Evolutionary conservation across 192 early-diverging fungal species (phyloP).

Genomic region (Dissophora ornata): DNA sequence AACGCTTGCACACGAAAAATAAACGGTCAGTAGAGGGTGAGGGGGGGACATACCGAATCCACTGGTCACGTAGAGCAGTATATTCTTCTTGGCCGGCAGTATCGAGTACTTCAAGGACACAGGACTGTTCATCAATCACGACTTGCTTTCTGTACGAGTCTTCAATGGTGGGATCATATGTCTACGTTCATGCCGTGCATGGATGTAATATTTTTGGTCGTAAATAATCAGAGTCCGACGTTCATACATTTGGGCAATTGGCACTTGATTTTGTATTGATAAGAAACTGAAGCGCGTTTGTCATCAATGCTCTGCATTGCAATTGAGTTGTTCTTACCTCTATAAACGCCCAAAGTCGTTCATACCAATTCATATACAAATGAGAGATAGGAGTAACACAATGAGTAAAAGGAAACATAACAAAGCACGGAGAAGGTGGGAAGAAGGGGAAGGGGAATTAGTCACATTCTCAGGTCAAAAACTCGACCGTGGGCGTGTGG

Average conservation of each 20-base stretch:
- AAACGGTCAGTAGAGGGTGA: background rate
- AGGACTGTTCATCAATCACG: slow-evolving; percentile 96
- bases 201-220: too few relatives aligned
- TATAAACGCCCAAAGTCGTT: background rate
- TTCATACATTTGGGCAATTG: too few relatives aligned
- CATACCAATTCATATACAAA: too few relatives aligned
- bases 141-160: slow-evolving; percentile 98
- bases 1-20: too few relatives aligned
- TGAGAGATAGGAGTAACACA: too few relatives aligned
- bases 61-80: slow-evolving; percentile 84
- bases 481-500: too few relatives aligned
- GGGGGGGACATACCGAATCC: slow-evolving; percentile 69
- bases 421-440: background rate
- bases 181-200: slow-evolving; percentile 58
- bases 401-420: background rate
- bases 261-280: too few relatives aligned
- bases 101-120: slow-evolving; percentile 97
- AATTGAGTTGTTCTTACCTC: slow-evolving; percentile 7
- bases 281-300: too few relatives aligned
- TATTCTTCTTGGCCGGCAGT: slow-evolving; percentile 93
- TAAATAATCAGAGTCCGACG: too few relatives aligned
- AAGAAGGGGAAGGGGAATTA: background rate
- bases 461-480: background rate
- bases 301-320: too few relatives aligned
- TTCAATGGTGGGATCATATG: slow-evolving; percentile 99